These are phyloP conservation scores for Triadica sebifera DNA, from an alignment of 345 rosid genomes.

Conservation along the genomic window DNA sequence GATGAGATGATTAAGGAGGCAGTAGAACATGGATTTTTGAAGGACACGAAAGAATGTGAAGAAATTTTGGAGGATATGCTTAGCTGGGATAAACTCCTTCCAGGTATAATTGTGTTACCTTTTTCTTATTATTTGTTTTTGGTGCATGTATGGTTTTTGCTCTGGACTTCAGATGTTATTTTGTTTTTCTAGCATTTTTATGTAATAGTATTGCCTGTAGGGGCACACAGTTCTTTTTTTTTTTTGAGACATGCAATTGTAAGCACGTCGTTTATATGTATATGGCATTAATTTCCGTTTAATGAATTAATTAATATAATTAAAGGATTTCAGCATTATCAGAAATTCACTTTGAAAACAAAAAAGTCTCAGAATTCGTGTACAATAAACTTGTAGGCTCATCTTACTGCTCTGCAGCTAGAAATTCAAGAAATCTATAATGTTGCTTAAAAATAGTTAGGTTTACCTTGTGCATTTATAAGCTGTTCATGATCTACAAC, in stretches of 20 bases:
- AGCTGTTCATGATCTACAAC: neutral
- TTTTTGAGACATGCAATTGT: neutral
- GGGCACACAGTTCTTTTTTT: neutral
- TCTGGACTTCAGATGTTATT: neutral
- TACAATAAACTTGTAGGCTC: too few relatives aligned
- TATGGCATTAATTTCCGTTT: too few relatives aligned
- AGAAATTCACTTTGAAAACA: too few relatives aligned
- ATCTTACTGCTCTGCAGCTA: neutral
- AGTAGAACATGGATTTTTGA: conserved; percentile 51
- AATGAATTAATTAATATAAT: neutral
- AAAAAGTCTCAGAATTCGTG: neutral
- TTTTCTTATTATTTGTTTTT: neutral
- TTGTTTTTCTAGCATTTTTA: neutral
- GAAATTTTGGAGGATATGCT: conserved; percentile 84
- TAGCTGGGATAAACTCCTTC: conserved; percentile 87
- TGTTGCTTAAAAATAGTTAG: too few relatives aligned
- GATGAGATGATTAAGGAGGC: conserved; percentile 76
- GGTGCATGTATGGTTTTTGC: neutral
- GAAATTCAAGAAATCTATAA: neutral
- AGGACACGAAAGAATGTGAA: conserved; percentile 79
- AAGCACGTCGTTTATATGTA: neutral
- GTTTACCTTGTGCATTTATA: neutral
- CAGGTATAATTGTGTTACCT: conserved; percentile 41
- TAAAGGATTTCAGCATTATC: neutral
- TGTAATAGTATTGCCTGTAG: neutral